These are phyloP conservation scores for Pyricularia sp. DNA, from an alignment of 2,329 filamentous ascomycete species.

Conservation along the genomic window DNA sequence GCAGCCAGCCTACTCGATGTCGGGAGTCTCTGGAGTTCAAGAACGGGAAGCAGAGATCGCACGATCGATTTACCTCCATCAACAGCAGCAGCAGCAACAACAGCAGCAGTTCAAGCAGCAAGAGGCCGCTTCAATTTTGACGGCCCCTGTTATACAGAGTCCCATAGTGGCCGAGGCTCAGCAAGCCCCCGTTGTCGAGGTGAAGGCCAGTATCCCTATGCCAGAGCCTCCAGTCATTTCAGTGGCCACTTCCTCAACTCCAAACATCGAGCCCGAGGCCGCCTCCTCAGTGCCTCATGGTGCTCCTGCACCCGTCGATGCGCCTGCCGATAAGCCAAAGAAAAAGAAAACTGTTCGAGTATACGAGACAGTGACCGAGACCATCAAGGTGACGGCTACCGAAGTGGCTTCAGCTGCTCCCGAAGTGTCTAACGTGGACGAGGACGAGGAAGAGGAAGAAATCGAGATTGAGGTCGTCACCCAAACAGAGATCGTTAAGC, in stretches of 20 bases:
- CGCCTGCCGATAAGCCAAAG: slow-evolving; percentile 1
- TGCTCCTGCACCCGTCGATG: not conserved
- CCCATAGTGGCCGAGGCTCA: not conserved
- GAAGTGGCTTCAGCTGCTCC: slow-evolving; percentile 1
- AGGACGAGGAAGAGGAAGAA: slow-evolving; percentile 10
- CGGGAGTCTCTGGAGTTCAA: not conserved
- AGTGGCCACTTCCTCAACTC: not conserved
- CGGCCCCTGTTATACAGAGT: not conserved
- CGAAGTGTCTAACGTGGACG: not conserved
- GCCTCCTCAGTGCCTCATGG: not conserved
- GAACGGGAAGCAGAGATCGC: slow-evolving; percentile 4
- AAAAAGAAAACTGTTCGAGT: slow-evolving; percentile 13
- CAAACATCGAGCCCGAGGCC: not conserved
- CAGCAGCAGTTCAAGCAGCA: slow-evolving; percentile 6
- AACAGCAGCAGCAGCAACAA: slow-evolving; percentile 7
- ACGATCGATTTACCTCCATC: slow-evolving; percentile 1
- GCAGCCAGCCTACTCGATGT: not conserved
- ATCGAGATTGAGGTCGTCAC: slow-evolving; percentile 13
- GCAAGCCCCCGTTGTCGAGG: not conserved
- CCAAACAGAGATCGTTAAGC: slow-evolving; percentile 10
- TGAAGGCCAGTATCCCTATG: not conserved
- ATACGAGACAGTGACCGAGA: slow-evolving; percentile 12
- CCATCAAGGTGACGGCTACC: slow-evolving; percentile 9
- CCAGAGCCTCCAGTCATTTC: not conserved
- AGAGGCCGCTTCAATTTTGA: slow-evolving; percentile 5